phyloP scores from a whole-genome alignment of 202 grass and related monocot genomes.

The Miscanthus sacchariflorus region DNA sequence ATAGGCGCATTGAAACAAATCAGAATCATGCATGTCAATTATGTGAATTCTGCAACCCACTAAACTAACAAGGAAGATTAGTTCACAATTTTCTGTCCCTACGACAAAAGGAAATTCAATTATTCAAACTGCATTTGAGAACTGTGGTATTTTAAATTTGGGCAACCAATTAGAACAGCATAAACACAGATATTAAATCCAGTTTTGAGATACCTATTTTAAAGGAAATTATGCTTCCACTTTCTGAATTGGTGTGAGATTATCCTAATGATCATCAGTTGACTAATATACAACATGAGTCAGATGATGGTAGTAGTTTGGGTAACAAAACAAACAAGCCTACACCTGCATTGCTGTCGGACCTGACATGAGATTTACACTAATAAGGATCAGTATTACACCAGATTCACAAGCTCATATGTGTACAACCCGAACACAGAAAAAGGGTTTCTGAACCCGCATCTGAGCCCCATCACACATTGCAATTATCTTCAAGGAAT shows the following conservation, averaged over 20 bases:
- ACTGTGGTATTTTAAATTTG: background rate
- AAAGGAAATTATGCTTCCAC: background rate
- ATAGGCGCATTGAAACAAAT: slow-evolving; percentile 28
- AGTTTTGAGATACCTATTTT: background rate
- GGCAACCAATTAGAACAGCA: background rate
- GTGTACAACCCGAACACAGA: background rate
- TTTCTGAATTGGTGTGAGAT: background rate
- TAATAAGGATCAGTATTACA: background rate
- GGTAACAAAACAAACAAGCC: background rate
- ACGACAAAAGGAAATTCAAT: background rate
- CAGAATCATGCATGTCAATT: slow-evolving; percentile 16
- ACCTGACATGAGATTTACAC: background rate
- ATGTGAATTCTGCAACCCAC: background rate
- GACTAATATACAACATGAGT: background rate
- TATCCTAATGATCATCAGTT: background rate
- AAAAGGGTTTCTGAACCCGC: background rate
- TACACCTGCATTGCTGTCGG: background rate
- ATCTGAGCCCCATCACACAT: background rate
- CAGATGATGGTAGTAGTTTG: background rate
- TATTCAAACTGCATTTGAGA: background rate
- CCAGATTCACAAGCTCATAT: background rate
- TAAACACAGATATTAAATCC: background rate
- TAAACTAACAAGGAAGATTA: background rate
- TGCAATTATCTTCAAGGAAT: background rate
- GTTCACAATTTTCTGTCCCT: background rate